Base-by-base conservation (phyloP, 176 grass and related monocot species). In the Alloteropsis semialata region DNA sequence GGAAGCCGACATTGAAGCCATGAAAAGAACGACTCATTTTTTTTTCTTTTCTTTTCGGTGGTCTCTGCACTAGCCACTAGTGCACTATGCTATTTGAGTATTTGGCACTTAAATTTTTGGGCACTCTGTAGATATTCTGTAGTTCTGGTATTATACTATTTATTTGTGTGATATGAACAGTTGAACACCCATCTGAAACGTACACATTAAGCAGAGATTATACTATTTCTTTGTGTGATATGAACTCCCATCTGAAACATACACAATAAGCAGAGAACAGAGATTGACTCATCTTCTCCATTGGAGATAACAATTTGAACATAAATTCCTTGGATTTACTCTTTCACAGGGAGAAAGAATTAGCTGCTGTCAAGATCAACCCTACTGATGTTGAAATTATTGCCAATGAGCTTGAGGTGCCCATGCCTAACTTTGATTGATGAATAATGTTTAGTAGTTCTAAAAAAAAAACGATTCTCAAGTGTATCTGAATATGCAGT, bases 361-460 rank as follows among this genome's bases (percentile, higher is more conserved):
- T 99, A 50, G 93, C 91, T 90, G 85, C 89, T 66, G 93, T 99
- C 50, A 99, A 90, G 83, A 99, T 96, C 80, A 96, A 99, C 82
- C 93, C 89, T 38, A 82, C 83, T 5, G 96, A 99, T 75, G 93
- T 99, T 66, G 96, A 99, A 65, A 92, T 99, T 33, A 99, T 99
- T 3, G 87, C 91, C 53, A 93, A 93, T 18, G 96, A 96, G 45
- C 93, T 99, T 76, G 93, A 99, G 96, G 96, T 96, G 24, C 21
- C 32, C 61, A 86, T 66, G 33, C 61, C 29, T 70, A 56, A 59
- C 66, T 60, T 41, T 29, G 1, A 29, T 10, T 51, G 0, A 28
- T 12, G 6, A 3, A n/a, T 76, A 17, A 13, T 68, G 42, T 15
- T 44, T 59, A 25, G 21, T 72, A 70, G 3, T 44, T 69, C 7